phyloP scores from a whole-genome alignment of 2,329 filamentous ascomycete genomes.

The Ustilaginoidea virens region DNA sequence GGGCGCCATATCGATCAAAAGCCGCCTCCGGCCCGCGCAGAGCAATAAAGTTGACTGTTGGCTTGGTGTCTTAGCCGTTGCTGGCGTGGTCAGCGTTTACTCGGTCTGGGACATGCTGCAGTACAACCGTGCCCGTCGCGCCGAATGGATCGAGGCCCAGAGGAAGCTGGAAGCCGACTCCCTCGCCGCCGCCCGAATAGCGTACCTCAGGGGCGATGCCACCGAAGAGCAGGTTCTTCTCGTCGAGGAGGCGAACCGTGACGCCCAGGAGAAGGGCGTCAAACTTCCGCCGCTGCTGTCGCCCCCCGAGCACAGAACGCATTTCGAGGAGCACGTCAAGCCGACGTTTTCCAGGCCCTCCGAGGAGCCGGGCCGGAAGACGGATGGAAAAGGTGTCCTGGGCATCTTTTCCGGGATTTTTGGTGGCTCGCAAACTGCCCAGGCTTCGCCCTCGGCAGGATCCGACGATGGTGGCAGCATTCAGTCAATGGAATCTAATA shows the following conservation, averaged over 20 bases:
- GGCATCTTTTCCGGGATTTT: slow-evolving; percentile 18
- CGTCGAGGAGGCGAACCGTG: slow-evolving; percentile 39
- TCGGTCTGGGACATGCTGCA: slow-evolving; percentile 46
- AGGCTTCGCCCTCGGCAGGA: slow-evolving; percentile 6
- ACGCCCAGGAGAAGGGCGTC: slow-evolving; percentile 27
- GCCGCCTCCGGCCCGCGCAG: too few relatives aligned
- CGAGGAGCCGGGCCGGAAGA: too few relatives aligned
- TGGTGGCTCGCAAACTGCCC: slow-evolving; percentile 7
- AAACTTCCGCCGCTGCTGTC: slow-evolving; percentile 36
- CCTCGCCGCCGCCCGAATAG: slow-evolving; percentile 40
- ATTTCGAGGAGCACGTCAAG: slow-evolving; percentile 20
- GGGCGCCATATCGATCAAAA: too few relatives aligned
- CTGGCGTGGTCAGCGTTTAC: slow-evolving; percentile 40
- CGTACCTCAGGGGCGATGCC: slow-evolving; percentile 43
- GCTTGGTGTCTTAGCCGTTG: slow-evolving; percentile 26
- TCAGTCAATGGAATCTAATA: slow-evolving; percentile 17
- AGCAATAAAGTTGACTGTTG: neutral
- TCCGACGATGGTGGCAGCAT: slow-evolving; percentile 7
- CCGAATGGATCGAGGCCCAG: slow-evolving; percentile 41
- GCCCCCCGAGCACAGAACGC: slow-evolving; percentile 23
- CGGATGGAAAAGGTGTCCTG: slow-evolving; percentile 21
- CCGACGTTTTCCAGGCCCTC: slow-evolving; percentile 15
- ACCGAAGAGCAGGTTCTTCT: slow-evolving; percentile 38
- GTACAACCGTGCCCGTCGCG: slow-evolving; percentile 43
- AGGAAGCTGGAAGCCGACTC: slow-evolving; percentile 36